These are phyloP conservation scores for Pichia sp. DNA, from an alignment of 1,139 yeast genomes.

Conservation along the genomic window DNA sequence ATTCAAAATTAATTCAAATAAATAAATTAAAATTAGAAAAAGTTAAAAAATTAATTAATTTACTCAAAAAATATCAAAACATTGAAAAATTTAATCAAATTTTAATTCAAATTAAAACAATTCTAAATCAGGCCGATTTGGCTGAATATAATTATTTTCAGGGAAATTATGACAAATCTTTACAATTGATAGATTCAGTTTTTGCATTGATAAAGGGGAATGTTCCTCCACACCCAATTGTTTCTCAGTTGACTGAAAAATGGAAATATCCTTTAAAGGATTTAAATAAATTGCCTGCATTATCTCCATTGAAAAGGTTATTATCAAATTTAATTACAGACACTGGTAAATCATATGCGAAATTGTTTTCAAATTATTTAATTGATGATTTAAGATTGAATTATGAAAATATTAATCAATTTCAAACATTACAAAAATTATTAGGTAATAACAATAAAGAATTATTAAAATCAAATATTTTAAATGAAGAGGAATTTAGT, in stretches of 20 bases:
- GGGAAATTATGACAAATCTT: constrained; percentile 38
- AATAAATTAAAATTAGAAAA: constrained; percentile 46
- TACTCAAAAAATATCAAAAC: constrained; percentile 51
- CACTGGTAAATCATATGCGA: constrained; percentile 65
- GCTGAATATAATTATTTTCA: constrained; percentile 45
- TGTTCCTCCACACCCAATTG: constrained; percentile 26
- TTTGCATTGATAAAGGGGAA: constrained; percentile 56
- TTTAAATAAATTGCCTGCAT: constrained; percentile 52
- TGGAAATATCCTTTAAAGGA: constrained; percentile 50
- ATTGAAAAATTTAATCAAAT: constrained; percentile 59
- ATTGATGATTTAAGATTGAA: constrained; percentile 57
- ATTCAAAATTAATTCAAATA: constrained; percentile 36
- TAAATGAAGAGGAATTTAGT: constrained; percentile 34
- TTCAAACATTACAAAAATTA: constrained; percentile 51
- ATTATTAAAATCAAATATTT: too few relatives aligned
- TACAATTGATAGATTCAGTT: constrained; percentile 50
- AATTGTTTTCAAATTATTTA: constrained; percentile 48
- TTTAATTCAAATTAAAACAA: constrained; percentile 54
- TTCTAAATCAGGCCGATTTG: constrained; percentile 44
- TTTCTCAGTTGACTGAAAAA: constrained; percentile 33
- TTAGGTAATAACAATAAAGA: constrained; percentile 9
- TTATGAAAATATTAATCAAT: constrained; percentile 41
- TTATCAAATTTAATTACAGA: constrained; percentile 45
- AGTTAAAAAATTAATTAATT: constrained; percentile 48
- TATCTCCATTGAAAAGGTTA: constrained; percentile 47